Base-by-base conservation (phyloP, 2,329 filamentous ascomycete genomes). In the Alternaria postmessia region DNA sequence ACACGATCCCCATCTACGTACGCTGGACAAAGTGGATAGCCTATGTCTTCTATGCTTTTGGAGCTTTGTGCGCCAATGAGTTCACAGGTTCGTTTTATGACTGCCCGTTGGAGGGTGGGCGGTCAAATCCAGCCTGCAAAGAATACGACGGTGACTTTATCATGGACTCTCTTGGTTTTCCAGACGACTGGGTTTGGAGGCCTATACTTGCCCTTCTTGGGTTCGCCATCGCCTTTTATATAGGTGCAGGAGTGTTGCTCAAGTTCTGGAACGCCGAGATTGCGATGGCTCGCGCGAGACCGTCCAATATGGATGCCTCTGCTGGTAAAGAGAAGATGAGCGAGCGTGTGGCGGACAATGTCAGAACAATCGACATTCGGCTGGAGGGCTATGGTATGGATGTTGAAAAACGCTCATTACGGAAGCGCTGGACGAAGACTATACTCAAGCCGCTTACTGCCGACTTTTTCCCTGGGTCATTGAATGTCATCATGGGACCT, bases 401-500 rank as follows among this genome's bases (percentile, higher is more conserved):
- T 7, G 81, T 93, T 12, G 86, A 89, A 56, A 92, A 91, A 75
- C 83, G 85, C 26, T 82, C 82, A 0, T 59, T 83, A 0, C 78
- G 80, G 1, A 86, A 86, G 8, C 84, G 82, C 67, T 87, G 70
- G 18, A 74, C 71, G 1, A 76, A 77, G 67, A 68, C 76, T 0
- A 93, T 94, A 11, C 79, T 94, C 14, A 84, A 89, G 55, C 89
- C 89, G 0, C 83, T 93, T 12, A 88, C 84, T 1, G 82, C 89
- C 0, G 87, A 85, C 0, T 93, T 94, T 65, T 83, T 87, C 47
- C 86, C 91, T 0, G 90, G 90, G 0, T 81, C 85, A 14, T 73
- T 94, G 14, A 93, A 93, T 63, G 85, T 93, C 24, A 91, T 94
- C 64, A 93, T 93, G 90, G 91, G 91, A 0, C 91, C 91, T 0